A percentile compares a stretch with the other conserved stretches of the same genome.
These are phyloP conservation scores for Boletellus emodensis DNA, from an alignment of 768 basidiomycete genomes.

Conservation along the genomic window DNA sequence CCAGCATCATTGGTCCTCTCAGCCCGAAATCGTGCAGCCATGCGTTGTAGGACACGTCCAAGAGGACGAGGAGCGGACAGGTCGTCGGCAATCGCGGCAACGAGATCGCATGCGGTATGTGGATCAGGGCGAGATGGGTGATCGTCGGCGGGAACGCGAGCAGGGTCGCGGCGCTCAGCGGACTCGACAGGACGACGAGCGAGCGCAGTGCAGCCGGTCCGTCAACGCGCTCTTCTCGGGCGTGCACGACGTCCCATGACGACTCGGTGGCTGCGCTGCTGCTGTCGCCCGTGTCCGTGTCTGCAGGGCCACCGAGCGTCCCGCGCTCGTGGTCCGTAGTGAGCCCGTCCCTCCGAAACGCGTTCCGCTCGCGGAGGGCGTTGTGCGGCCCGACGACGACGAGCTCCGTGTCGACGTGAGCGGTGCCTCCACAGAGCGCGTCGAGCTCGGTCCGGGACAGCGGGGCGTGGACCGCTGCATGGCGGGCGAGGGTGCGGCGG, in stretches of 20 bases:
- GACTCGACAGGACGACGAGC: constrained; percentile 49
- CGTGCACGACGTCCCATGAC: constrained; percentile 40
- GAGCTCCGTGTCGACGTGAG: constrained; percentile 61
- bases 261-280: background rate
- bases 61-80: constrained; percentile 57
- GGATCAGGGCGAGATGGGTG: constrained; percentile 57
- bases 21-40: constrained; percentile 33
- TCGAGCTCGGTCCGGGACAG: constrained; percentile 48
- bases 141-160: constrained; percentile 60
- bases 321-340: background rate
- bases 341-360: constrained; percentile 31
- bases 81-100: constrained; percentile 54
- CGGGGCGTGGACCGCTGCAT: constrained; percentile 55
- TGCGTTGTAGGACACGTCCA: constrained; percentile 67
- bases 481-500: constrained; percentile 53
- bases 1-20: constrained; percentile 33
- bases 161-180: constrained; percentile 41
- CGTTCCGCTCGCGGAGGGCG: constrained; percentile 36
- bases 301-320: background rate
- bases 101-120: constrained; percentile 44
- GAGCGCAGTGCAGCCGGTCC: constrained; percentile 39
- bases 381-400: constrained; percentile 57
- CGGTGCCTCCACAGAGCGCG: constrained; percentile 45
- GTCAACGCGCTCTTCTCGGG: constrained; percentile 16
- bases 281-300: no score